Evolutionary conservation across 2,329 filamentous ascomycete species (phyloP), one percentile per base, ranked within the genome.

Genomic region (Leptographium wingfieldii): DNA sequence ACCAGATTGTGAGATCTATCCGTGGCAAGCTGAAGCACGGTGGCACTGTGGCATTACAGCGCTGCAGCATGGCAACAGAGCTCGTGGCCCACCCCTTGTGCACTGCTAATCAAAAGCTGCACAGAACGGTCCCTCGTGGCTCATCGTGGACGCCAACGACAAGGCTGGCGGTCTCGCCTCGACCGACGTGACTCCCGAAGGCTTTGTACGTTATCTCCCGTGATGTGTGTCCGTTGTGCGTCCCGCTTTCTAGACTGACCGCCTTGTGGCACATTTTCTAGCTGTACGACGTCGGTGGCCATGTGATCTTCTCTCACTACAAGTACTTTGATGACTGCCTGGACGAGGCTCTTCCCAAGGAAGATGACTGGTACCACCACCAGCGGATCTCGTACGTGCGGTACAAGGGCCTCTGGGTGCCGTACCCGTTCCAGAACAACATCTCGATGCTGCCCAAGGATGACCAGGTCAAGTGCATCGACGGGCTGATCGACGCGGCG

Each of bases 291-390:
- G 94, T 99, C 69, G 92, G 92, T 73, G 92, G 92, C 69, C 92
- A 96, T 77, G 92, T 96, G 77, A 96, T 96, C 78, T 96, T 96
- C 83, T 96, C 92, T 68, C 92, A 96, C 84, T 99, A 99, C 87
- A 96, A 96, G 80, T 99, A 99, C 85, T 99, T 99, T 74, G 94
- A 99, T 78, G 94, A 99, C 80, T 95, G 90, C 80, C 87, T 99
- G 72, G 84, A 97, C 74, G 94, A 99, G 81, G 94, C 94, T 58
- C 86, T 99, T 51, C 94, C 94, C 69, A 90, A 90, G 71, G 84
- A 91, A 62, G 87, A 90, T 62, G 94, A 99, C 79, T 99, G 94
- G 94, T 97, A 88, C 78, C 90, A 85, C 66, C 94, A 99, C 80
- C 88, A 99, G 81, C 92, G 94, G 73, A 94, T 99, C 77, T 99